phyloP scores from a whole-genome alignment of 2,329 filamentous ascomycete genomes.

The Amphichorda felina region DNA sequence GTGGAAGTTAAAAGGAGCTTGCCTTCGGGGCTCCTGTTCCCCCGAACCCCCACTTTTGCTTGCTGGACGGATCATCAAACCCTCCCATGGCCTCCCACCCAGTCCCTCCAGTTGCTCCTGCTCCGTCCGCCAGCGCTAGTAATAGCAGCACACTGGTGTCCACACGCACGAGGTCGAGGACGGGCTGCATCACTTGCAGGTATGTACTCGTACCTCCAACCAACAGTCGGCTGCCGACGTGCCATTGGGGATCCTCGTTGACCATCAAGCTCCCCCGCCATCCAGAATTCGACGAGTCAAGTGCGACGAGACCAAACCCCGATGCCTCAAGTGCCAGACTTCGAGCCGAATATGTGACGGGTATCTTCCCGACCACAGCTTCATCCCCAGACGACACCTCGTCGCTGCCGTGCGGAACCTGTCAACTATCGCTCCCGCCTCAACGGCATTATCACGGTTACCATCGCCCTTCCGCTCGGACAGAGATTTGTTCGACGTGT shows the following conservation, averaged over 20 bases:
- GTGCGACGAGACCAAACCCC: constrained; percentile 21
- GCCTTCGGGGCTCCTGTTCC: too few species aligned
- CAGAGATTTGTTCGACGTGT: constrained; percentile 19
- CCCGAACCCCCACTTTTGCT: too few species aligned
- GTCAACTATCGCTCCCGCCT: constrained; percentile 15
- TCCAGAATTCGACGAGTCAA: constrained; percentile 24
- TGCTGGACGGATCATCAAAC: too few species aligned
- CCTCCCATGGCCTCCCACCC: too few species aligned
- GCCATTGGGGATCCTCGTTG: background rate
- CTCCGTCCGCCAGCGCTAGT: too few species aligned
- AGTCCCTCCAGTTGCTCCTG: too few species aligned
- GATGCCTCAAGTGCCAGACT: constrained; percentile 9
- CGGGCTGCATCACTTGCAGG: constrained; percentile 3
- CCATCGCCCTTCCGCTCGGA: constrained; percentile 4
- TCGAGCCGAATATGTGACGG: constrained; percentile 1
- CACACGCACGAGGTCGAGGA: background rate
- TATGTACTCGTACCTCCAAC: too few species aligned
- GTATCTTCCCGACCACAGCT: constrained; percentile 1
- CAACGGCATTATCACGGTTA: constrained; percentile 8
- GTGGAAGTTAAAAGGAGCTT: too few species aligned
- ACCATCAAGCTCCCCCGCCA: too few species aligned
- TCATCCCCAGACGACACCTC: background rate
- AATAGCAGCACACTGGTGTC: too few species aligned
- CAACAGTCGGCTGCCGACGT: background rate
- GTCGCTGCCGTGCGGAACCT: constrained; percentile 14